A percentile compares a stretch with the other conserved stretches of the same genome.
These are phyloP conservation scores for Erysimum cheiri DNA, from an alignment of 441 rosid genomes.

Conservation along the genomic window DNA sequence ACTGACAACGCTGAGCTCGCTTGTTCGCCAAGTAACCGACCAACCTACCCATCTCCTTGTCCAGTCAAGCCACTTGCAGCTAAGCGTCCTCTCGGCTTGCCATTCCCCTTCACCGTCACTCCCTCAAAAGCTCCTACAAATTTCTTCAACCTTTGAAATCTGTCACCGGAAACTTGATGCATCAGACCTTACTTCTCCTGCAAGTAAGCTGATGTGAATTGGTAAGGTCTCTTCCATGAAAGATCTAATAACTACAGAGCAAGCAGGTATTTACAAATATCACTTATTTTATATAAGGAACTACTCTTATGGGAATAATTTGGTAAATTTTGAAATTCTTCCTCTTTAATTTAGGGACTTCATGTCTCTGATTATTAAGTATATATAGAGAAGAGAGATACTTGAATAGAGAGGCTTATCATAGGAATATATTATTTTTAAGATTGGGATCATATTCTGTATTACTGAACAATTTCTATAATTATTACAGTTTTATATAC, in stretches of 20 bases:
- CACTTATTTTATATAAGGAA: slow-evolving; percentile 8
- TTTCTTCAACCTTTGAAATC: slow-evolving; percentile 46
- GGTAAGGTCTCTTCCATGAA: not conserved
- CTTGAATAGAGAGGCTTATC: slow-evolving; percentile 30
- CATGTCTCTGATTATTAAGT: slow-evolving; percentile 34
- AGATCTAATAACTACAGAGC: not conserved
- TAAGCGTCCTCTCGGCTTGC: slow-evolving; percentile 43
- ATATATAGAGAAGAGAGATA: slow-evolving; percentile 15
- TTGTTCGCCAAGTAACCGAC: slow-evolving; percentile 34
- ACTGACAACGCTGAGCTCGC: slow-evolving; percentile 46
- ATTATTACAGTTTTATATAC: not conserved
- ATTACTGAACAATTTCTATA: slow-evolving; percentile 17
- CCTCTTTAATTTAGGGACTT: slow-evolving; percentile 27
- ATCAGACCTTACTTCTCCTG: slow-evolving; percentile 22
- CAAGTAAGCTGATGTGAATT: slow-evolving; percentile 33
- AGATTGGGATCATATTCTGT: slow-evolving; percentile 23
- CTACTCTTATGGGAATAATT: slow-evolving; percentile 25
- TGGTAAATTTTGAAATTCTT: not conserved
- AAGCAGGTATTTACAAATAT: slow-evolving; percentile 24
- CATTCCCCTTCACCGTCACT: slow-evolving; percentile 39
- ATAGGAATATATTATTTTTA: slow-evolving; percentile 17
- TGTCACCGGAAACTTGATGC: slow-evolving; percentile 6
- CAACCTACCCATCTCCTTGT: slow-evolving; percentile 41
- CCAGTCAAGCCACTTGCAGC: slow-evolving; percentile 68
- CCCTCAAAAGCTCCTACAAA: slow-evolving; percentile 44